Percentiles rank a stretch among this genome's conserved stretches.
Conservation (phyloP, 2,329 filamentous ascomycete species). For the Talaromyces rugulosus region DNA sequence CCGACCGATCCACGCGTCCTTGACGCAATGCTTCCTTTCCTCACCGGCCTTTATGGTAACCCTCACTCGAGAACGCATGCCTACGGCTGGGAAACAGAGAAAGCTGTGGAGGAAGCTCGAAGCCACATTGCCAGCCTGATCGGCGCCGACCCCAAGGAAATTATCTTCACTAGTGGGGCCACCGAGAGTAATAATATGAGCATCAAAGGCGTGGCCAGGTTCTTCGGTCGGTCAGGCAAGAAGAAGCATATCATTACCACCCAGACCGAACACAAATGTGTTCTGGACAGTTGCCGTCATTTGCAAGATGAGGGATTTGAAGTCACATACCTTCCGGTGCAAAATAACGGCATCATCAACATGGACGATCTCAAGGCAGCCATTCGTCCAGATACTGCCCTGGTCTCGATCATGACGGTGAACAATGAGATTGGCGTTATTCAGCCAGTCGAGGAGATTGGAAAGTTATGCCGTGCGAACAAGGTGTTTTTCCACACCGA, state of each 20-base stretch:
- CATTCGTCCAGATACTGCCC: slow-evolving; percentile 81
- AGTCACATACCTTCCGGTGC: slow-evolving; percentile 92
- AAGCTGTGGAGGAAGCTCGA: slow-evolving; percentile 83
- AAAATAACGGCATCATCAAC: slow-evolving; percentile 77
- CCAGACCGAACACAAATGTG: slow-evolving; percentile 98
- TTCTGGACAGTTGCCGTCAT: slow-evolving; percentile 94
- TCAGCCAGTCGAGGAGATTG: slow-evolving; percentile 90
- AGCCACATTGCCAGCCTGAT: slow-evolving; percentile 80
- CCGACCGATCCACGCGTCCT: slow-evolving; percentile 91
- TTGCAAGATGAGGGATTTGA: slow-evolving; percentile 95
- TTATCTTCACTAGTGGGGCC: slow-evolving; percentile 96
- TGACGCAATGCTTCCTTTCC: slow-evolving; percentile 93
- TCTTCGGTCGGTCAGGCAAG: slow-evolving; percentile 88
- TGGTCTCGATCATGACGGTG: slow-evolving; percentile 97
- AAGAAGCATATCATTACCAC: slow-evolving; percentile 98
- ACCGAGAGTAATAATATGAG: slow-evolving; percentile 99
- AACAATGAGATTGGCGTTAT: slow-evolving; percentile 99
- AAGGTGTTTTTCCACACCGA: slow-evolving; percentile 99
- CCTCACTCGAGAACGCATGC: slow-evolving; percentile 96
- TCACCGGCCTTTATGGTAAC: slow-evolving; percentile 91
- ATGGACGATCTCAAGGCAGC: slow-evolving; percentile 81
- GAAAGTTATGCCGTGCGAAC: slow-evolving; percentile 80
- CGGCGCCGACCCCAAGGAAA: slow-evolving; percentile 93
- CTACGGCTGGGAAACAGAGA: slow-evolving; percentile 98
- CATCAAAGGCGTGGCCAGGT: slow-evolving; percentile 94